Evolutionary conservation across 805 yeast species (phyloP).

Genomic region (Pichia heedii): DNA sequence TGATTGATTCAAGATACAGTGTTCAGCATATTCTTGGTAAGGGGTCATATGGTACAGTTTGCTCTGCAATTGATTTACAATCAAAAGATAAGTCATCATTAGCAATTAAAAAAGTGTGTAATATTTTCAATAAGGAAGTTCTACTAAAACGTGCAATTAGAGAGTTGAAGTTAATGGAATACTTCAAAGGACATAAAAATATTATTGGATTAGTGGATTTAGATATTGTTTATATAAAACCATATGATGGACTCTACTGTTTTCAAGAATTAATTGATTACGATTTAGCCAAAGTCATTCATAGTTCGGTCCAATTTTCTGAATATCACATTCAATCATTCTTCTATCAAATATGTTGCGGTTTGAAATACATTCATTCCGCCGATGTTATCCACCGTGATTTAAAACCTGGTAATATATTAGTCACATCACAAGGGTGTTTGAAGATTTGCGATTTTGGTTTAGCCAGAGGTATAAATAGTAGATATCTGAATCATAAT

Average conservation of each 20-base stretch:
- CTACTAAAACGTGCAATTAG: constrained; percentile 73
- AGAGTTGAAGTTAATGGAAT: constrained; percentile 72
- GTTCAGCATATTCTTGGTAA: constrained; percentile 57
- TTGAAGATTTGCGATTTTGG: constrained; percentile 93
- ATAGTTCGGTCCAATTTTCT: constrained; percentile 67
- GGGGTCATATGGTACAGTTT: constrained; percentile 83
- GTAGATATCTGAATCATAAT: constrained; percentile 23
- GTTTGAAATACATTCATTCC: constrained; percentile 79
- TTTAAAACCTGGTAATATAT: constrained; percentile 82
- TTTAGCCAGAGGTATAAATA: constrained; percentile 65
- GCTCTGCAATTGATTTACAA: constrained; percentile 56
- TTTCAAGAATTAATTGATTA: constrained; percentile 78
- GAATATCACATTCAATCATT: constrained; percentile 74
- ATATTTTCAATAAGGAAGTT: constrained; percentile 58
- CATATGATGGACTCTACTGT: constrained; percentile 82
- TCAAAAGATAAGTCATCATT: constrained; percentile 31
- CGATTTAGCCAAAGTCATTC: constrained; percentile 76
- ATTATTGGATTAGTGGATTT: constrained; percentile 67
- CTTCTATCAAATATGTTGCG: constrained; percentile 75
- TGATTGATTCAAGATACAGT: constrained; percentile 51
- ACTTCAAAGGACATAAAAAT: constrained; percentile 79
- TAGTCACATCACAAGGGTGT: constrained; percentile 64
- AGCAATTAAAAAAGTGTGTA: constrained; percentile 76
- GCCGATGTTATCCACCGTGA: constrained; percentile 92
- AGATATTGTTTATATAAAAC: constrained; percentile 55